These are phyloP conservation scores for Naganishia antarctica DNA, from an alignment of 768 basidiomycete genomes.

Conservation along the genomic window DNA sequence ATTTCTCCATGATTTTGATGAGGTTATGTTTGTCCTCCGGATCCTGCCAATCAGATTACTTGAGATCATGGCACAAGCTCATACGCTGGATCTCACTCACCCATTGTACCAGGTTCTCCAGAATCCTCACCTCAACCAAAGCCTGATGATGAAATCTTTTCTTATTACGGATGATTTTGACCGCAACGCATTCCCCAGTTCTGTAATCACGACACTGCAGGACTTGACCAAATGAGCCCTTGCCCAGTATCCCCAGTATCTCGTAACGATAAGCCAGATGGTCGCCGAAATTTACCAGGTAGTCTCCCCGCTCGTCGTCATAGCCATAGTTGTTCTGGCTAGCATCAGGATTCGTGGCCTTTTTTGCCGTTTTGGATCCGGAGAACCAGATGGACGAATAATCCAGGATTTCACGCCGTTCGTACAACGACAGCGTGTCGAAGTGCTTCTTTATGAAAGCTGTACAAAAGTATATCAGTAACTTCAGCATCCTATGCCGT, in stretches of 20 bases:
- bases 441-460: conserved; percentile 51
- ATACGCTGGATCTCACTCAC: conserved; percentile 53
- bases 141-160: conserved; percentile 98
- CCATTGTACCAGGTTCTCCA: conserved; percentile 96
- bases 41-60: conserved; percentile 58
- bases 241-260: conserved; percentile 73
- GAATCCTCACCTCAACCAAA: conserved; percentile 96
- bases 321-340: conserved; percentile 85
- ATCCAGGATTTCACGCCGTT: conserved; percentile 85
- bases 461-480: conserved; percentile 23
- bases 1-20: conserved; percentile 96
- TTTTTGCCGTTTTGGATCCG: conserved; percentile 77
- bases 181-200: conserved; percentile 91
- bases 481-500: not conserved
- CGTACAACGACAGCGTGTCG: conserved; percentile 75
- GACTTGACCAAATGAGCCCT: conserved; percentile 98
- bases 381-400: conserved; percentile 72
- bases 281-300: conserved; percentile 79
- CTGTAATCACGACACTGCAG: conserved; percentile 90
- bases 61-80: conserved; percentile 15
- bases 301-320: conserved; percentile 97
- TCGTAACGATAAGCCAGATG: conserved; percentile 98
- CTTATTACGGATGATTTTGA: conserved; percentile 99
- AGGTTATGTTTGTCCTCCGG: conserved; percentile 94
- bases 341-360: conserved; percentile 66